A percentile compares a stretch with the other conserved stretches of the same genome.
Conservation (phyloP, 179 eudicot genomes). For the Beta corolliflora region DNA sequence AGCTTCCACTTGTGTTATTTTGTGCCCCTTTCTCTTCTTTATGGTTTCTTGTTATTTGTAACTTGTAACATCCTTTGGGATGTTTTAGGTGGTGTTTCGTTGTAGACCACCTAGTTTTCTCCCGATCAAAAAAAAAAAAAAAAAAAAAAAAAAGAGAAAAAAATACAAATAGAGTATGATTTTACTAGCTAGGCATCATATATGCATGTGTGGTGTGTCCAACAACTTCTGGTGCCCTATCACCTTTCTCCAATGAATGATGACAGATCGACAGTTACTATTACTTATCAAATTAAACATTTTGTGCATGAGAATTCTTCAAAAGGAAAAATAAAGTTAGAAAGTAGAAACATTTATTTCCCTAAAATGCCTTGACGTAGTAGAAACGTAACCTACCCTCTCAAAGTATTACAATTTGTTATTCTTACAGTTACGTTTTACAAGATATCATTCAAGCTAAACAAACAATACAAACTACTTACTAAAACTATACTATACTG, state of each 20-base stretch:
- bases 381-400: neutral
- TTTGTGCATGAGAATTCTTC: neutral
- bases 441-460: neutral
- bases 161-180: too few species aligned
- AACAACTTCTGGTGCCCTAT: neutral
- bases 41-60: too few species aligned
- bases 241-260: neutral
- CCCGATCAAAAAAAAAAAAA: too few species aligned
- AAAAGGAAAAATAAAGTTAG: neutral
- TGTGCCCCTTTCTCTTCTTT: too few species aligned
- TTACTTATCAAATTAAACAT: neutral
- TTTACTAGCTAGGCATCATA: too few species aligned
- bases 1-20: too few species aligned
- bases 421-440: neutral
- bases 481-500: too few species aligned
- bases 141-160: too few species aligned
- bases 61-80: too few species aligned
- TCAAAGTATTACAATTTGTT: neutral
- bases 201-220: neutral
- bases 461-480: neutral
- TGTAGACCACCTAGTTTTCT: too few species aligned
- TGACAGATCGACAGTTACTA: neutral
- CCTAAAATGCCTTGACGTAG: neutral
- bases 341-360: neutral
- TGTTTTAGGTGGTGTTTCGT: too few species aligned